These are phyloP conservation scores for Adenanthera pavonina DNA, from an alignment of 306 rosid species.

Conservation along the genomic window DNA sequence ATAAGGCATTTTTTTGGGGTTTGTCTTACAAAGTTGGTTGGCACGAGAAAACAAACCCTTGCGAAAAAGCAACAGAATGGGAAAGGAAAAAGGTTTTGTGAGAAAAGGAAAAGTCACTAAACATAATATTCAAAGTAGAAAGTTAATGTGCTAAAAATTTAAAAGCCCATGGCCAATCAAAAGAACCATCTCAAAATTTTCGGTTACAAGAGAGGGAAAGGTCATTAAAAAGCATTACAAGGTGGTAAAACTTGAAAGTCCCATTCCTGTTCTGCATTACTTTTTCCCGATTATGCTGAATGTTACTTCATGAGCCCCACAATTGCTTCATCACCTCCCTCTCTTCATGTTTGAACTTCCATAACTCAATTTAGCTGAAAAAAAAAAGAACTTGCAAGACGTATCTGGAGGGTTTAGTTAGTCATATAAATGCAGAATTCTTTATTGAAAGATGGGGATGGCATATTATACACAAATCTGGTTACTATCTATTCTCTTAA, in stretches of 20 bases:
- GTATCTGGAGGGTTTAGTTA: slow-evolving; percentile 13
- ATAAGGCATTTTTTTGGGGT: slow-evolving; percentile 48
- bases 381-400: slow-evolving; percentile 25
- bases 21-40: slow-evolving; percentile 43
- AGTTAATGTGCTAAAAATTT: slow-evolving; percentile 41
- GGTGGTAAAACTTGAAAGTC: background rate
- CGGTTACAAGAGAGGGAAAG: slow-evolving; percentile 35
- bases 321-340: slow-evolving; percentile 12
- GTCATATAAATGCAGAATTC: slow-evolving; percentile 21
- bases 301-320: slow-evolving; percentile 26
- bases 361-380: slow-evolving; percentile 14
- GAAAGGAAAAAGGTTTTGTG: slow-evolving; percentile 41
- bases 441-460: slow-evolving; percentile 41
- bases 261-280: slow-evolving; percentile 25
- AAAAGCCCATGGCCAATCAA: slow-evolving; percentile 30
- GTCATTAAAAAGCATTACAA: slow-evolving; percentile 31
- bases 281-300: slow-evolving; percentile 14
- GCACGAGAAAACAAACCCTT: slow-evolving; percentile 27
- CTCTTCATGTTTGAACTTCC: slow-evolving; percentile 31
- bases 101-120: slow-evolving; percentile 17
- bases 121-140: slow-evolving; percentile 44
- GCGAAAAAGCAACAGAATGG: slow-evolving; percentile 17
- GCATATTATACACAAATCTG: slow-evolving; percentile 39
- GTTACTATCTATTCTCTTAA: slow-evolving; percentile 37
- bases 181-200: slow-evolving; percentile 33